Base-by-base conservation (phyloP, 1,284 basidiomycete species). In the Puccinia horiana region DNA sequence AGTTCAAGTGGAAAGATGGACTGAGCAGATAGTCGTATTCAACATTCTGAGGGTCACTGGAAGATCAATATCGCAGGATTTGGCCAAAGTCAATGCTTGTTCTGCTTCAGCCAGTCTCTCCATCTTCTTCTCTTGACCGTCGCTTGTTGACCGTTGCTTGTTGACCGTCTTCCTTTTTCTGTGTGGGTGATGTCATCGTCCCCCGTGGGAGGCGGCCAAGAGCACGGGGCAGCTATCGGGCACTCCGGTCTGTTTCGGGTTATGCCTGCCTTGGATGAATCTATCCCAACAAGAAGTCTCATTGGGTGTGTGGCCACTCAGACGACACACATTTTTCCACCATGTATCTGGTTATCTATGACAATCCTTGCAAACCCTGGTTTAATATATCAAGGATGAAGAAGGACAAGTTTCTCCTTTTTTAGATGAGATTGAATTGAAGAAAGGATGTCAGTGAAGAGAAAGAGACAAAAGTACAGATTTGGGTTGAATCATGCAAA, bases 11-110 rank as follows among this genome's bases (percentile, higher is more conserved):
- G 4, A 83, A 72, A 72, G 20, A 67, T 76, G 23, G 81, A 54
- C 37, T 83, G 14, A 37, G 69, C 29, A 63, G 83, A 49, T 9
- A 67, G 74, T 23, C 77, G 73, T 58, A 76, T 91, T 84, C 88
- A 61, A 94, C 94, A 98, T 93, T 86, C 93, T 91, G 86, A 97
- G 91, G 4, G 94, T 94, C 26, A 97, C 90, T 4, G 92, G 93
- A 12, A 94, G 87, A 85, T 93, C 94, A 82, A 98, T 90, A 86
- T 96, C 93, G 82, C 92, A 92, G 56, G 95, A 90, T 86, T 92
- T 92, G 20, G 94, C 94, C 86, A 96, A 96, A 4, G 94, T 95
- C 85, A 96, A 63, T 35, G 84, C 79, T 40, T 81, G 79, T 65
- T 81, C 79, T 37, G 65, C 78, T 23, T 58, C 78, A 14, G 65